Conservation (phyloP, 2,329 filamentous ascomycete species). For the Phyllosticta paracitricarpa region DNA sequence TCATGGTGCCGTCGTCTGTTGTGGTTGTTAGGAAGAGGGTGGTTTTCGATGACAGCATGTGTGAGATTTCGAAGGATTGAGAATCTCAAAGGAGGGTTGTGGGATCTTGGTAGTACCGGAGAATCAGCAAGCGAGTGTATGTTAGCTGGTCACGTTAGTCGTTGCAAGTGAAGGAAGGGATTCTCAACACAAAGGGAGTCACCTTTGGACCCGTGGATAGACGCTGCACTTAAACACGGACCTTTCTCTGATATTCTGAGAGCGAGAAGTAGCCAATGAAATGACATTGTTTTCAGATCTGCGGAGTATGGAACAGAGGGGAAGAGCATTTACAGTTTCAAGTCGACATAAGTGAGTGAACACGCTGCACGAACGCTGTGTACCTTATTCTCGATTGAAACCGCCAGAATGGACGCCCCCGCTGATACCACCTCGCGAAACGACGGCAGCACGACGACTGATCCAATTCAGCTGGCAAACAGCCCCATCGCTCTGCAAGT, state of each 20-base stretch:
- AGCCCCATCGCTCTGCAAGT: neutral
- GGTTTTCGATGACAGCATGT: neutral
- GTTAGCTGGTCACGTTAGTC: too few species aligned
- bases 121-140: too few species aligned
- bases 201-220: too few species aligned
- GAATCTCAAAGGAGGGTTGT: neutral
- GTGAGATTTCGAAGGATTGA: neutral
- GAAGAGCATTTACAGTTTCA: neutral
- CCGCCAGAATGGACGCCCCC: neutral
- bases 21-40: neutral
- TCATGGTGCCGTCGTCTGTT: neutral
- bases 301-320: neutral
- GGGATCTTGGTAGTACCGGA: too few species aligned
- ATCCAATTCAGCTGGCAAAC: neutral
- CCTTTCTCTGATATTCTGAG: too few species aligned
- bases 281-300: too few species aligned
- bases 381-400: neutral
- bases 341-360: neutral
- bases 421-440: neutral
- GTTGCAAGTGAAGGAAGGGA: too few species aligned
- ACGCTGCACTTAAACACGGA: too few species aligned
- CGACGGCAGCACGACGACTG: neutral
- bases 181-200: too few species aligned
- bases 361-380: neutral
- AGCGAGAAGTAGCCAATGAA: too few species aligned